Evolutionary conservation across 257 asterid species (phyloP), one percentile per base, ranked within the genome.

Genomic region (Craterostigma plantagineum): DNA sequence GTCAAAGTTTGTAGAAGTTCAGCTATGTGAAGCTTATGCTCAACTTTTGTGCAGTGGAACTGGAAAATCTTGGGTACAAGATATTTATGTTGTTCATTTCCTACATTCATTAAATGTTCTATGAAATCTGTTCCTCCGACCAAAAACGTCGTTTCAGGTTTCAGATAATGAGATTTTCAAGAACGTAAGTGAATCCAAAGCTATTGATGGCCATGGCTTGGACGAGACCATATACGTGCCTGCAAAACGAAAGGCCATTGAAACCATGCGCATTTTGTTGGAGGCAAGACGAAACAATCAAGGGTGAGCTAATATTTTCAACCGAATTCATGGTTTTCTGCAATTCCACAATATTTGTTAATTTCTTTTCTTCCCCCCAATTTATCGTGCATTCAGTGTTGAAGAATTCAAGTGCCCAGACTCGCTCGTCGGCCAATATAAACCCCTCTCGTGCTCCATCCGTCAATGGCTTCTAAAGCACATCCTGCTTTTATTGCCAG

Each of bases 331-430:
- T 45, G 43, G 45, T 51, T 48, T 49, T 15, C 12, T 23, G 30
- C 4, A 23, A 33, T 16, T 53, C 37, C 9, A 51, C n/a, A 13
- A 14, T 16, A 30, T 16, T 54, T 42, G 10, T 52, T 49, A 48
- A 14, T 37, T 53, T 42, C 53, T 45, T 65, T 38, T 51, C 52
- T 43, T 30, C 45, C 48, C 23, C 50, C 48, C n/a, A n/a, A n/a
- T n/a, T n/a, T n/a, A n/a, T n/a, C n/a, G n/a, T 55, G 36, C 63
- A 33, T 54, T 43, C 56, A 86, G 96, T 48, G 59, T 63, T 54
- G 80, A 73, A 60, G 92, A 77, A 68, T 60, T 81, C 65, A 86
- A 78, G 69, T 86, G 92, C 63, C 79, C 94, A 7, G 84, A 76
- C 60, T 56, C 51, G 45, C 79, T 81, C 40, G 91, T 73, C 34